phyloP scores from a whole-genome alignment of 768 basidiomycete genomes.

The Russula compacta region DNA sequence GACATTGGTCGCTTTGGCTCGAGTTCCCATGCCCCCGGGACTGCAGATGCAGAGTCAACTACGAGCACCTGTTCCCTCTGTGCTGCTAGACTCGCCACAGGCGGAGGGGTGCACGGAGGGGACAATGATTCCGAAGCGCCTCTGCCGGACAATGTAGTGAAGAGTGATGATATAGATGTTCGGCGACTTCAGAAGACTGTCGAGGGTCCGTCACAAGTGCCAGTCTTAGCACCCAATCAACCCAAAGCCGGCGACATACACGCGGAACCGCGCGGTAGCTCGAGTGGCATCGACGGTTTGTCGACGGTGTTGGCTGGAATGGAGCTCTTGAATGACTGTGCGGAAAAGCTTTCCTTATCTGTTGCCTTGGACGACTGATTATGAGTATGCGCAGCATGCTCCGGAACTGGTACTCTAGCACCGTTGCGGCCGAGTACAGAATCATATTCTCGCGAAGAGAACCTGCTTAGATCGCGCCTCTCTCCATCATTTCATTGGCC shows the following conservation, averaged over 20 bases:
- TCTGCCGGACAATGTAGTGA: no score
- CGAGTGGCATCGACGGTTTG: not conserved
- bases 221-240: not conserved
- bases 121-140: no score
- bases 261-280: no score
- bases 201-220: not conserved
- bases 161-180: not conserved
- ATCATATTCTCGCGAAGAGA: not conserved
- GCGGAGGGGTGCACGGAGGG: no score
- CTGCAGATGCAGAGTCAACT: not conserved
- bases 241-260: no score
- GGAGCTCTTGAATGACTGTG: not conserved
- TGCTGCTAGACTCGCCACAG: not conserved
- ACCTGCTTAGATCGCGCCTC: not conserved
- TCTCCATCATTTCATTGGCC: not conserved
- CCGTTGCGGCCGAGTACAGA: not conserved
- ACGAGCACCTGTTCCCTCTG: not conserved
- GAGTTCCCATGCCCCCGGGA: not conserved
- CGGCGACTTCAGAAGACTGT: slow-evolving; percentile 3
- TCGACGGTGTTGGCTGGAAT: not conserved
- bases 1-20: not conserved
- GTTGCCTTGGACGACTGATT: not conserved
- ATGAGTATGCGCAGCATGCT: not conserved
- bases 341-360: not conserved
- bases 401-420: not conserved